These are phyloP conservation scores for Schrenkiella parvula DNA, from an alignment of 345 rosid genomes.

Conservation along the genomic window DNA sequence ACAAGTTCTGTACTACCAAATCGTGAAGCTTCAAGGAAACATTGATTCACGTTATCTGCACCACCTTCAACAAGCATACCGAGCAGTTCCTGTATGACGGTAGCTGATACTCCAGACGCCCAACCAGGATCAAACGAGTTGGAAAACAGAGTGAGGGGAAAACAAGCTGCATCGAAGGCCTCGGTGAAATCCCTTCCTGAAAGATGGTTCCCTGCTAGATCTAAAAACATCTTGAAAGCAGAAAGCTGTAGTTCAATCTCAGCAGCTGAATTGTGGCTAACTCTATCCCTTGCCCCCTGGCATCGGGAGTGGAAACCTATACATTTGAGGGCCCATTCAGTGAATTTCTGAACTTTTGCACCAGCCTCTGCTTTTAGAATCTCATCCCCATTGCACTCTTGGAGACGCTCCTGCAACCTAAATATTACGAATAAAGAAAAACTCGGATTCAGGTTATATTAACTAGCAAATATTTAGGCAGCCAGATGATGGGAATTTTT, in stretches of 20 bases:
- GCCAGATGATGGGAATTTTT: too few relatives aligned
- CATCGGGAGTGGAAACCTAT: constrained; percentile 92
- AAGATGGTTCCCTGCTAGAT: constrained; percentile 81
- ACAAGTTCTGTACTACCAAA: constrained; percentile 98
- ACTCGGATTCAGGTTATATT: not conserved
- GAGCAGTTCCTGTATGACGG: constrained; percentile 78
- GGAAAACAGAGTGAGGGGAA: constrained; percentile 89
- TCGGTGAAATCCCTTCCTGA: constrained; percentile 96
- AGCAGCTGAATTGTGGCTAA: constrained; percentile 61
- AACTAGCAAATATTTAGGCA: not conserved
- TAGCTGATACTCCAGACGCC: constrained; percentile 90
- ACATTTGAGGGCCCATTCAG: constrained; percentile 96
- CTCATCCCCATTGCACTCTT: constrained; percentile 88
- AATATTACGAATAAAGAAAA: not conserved
- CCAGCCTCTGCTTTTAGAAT: constrained; percentile 92
- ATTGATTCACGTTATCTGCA: constrained; percentile 92
- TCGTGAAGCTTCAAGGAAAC: constrained; percentile 97
- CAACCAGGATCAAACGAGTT: constrained; percentile 92
- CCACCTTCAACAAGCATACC: constrained; percentile 94
- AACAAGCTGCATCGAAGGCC: constrained; percentile 99
- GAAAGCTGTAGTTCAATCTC: constrained; percentile 87
- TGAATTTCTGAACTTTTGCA: constrained; percentile 90
- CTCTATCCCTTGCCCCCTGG: constrained; percentile 61
- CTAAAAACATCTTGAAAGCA: constrained; percentile 86
- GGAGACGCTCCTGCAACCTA: constrained; percentile 95